These are phyloP conservation scores for Vitis labrusca DNA, from an alignment of 164 flowering plant genomes.

Conservation along the genomic window DNA sequence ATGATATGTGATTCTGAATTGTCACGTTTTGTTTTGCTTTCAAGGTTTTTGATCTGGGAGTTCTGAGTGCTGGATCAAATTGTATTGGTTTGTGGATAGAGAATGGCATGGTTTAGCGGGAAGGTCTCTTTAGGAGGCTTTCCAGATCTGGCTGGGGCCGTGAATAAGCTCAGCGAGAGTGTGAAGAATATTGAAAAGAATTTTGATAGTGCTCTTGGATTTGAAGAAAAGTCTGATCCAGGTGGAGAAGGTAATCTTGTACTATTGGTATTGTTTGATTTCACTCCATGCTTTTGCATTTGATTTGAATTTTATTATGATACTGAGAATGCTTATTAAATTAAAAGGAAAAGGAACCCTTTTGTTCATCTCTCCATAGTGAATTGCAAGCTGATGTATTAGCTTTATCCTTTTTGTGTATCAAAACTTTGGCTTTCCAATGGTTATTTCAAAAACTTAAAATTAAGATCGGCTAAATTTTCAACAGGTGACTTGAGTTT, in stretches of 20 bases:
- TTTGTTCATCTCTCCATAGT: no score
- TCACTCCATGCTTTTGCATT: not conserved
- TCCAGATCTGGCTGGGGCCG: constrained; percentile 96
- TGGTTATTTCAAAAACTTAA: no score
- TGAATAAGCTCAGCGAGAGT: constrained; percentile 92
- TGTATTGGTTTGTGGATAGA: constrained; percentile 5
- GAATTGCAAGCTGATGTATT: no score
- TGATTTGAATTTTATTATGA: constrained; percentile 1
- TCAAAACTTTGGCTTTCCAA: no score
- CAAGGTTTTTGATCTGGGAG: constrained; percentile 3
- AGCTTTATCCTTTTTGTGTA: no score
- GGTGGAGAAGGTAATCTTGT: constrained; percentile 51
- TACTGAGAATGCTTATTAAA: not conserved
- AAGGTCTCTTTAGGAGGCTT: constrained; percentile 84
- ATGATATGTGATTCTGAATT: constrained; percentile 3
- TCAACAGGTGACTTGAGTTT: no score
- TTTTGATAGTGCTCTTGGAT: constrained; percentile 92
- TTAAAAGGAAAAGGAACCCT: not conserved
- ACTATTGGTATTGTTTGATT: not conserved
- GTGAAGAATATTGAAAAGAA: constrained; percentile 99
- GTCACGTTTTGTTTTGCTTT: constrained; percentile 10
- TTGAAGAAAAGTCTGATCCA: constrained; percentile 74
- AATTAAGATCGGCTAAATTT: no score
- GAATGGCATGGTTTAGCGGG: constrained; percentile 95
- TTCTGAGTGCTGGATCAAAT: constrained; percentile 17